Evolutionary conservation across 1,284 basidiomycete genomes (phyloP).

Genomic region (Rhodotorula sp.): DNA sequence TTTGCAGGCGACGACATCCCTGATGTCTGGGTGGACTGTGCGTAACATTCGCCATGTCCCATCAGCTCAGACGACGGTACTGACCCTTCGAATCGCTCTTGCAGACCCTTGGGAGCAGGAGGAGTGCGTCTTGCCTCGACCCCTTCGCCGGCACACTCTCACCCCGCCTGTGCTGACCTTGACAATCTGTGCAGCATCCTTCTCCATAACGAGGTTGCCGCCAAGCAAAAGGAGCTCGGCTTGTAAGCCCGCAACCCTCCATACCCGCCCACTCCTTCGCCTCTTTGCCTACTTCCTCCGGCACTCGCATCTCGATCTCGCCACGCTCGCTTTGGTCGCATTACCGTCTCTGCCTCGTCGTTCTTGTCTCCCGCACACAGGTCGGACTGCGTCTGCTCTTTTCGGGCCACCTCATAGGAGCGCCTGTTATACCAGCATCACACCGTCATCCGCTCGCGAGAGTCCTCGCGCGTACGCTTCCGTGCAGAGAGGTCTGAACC

Average conservation of each 20-base stretch:
- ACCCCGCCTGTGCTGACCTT: too few species aligned
- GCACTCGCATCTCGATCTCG: neutral
- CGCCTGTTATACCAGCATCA: constrained; percentile 1
- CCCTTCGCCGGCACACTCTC: neutral
- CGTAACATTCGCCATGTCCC: neutral
- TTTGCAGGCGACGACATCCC: constrained; percentile 43
- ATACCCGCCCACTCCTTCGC: neutral
- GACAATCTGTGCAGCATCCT: constrained; percentile 6
- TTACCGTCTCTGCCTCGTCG: neutral
- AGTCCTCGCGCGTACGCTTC: too few species aligned
- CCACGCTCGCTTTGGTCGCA: neutral
- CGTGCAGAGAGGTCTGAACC: too few species aligned
- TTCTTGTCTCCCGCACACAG: too few species aligned
- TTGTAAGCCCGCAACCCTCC: constrained; percentile 1
- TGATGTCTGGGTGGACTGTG: constrained; percentile 34
- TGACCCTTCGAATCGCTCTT: rapidly evolving
- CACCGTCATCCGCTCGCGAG: too few species aligned
- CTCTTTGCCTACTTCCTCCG: too few species aligned
- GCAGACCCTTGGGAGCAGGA: constrained; percentile 25
- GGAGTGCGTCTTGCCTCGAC: neutral
- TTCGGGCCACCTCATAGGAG: too few species aligned
- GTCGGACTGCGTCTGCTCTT: too few species aligned
- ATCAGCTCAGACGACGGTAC: too few species aligned
- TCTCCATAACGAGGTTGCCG: constrained; percentile 21
- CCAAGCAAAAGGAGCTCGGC: constrained; percentile 25